Percentiles rank a stretch among this genome's conserved stretches.
phyloP scores from a whole-genome alignment of 1,284 basidiomycete species.

The Marasmius oreades region DNA sequence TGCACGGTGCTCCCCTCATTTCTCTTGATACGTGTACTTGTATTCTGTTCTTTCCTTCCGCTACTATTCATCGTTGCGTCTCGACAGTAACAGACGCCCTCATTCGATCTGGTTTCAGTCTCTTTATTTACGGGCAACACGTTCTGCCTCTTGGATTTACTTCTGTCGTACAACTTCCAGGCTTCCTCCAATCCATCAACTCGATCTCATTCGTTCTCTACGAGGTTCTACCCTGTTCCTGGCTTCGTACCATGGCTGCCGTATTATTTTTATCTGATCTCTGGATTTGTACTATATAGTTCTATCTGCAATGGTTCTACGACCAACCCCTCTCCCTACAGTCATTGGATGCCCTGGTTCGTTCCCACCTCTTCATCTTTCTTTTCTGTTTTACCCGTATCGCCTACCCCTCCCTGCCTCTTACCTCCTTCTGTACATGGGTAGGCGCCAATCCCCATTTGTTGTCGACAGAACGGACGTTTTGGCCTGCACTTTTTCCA shows the following conservation, averaged over 20 bases:
- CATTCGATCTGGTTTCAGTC: not conserved
- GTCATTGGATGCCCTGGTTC: not conserved
- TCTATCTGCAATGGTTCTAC: not conserved
- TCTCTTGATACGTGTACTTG: not conserved
- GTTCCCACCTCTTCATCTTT: not conserved
- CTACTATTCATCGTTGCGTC: not conserved
- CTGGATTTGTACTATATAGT: conserved; percentile 4
- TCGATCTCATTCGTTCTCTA: not conserved
- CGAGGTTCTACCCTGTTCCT: not conserved
- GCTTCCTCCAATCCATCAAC: not conserved
- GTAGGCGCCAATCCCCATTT: not conserved
- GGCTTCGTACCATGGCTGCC: not conserved
- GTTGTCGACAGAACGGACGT: not conserved
- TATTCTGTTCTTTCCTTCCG: not conserved
- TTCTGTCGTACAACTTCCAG: no score
- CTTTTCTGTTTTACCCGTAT: no score
- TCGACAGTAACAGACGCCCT: not conserved
- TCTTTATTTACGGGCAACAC: not conserved
- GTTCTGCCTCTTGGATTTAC: not conserved
- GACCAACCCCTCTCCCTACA: not conserved
- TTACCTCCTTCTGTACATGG: not conserved
- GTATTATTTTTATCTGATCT: not conserved
- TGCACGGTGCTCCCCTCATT: not conserved
- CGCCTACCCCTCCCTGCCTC: not conserved
- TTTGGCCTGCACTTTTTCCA: not conserved